These are phyloP conservation scores for Euphorbia lathyris DNA, from an alignment of 345 rosid genomes.

Conservation along the genomic window DNA sequence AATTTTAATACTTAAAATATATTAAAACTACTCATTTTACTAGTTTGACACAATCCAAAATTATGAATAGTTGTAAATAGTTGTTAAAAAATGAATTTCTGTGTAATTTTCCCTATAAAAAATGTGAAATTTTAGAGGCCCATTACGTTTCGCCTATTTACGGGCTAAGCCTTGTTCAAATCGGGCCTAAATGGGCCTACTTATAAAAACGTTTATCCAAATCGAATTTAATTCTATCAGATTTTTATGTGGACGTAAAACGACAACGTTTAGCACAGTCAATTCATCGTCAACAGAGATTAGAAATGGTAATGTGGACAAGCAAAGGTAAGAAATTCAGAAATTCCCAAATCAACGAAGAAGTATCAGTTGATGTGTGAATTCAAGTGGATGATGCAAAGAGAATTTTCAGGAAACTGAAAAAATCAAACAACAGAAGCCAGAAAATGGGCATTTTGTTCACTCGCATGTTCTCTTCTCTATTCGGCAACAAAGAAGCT, in stretches of 20 bases:
- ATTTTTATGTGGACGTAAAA: neutral
- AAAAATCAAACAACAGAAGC: neutral
- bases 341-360: no score
- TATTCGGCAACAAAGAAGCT: constrained; percentile 73
- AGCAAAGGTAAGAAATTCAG: neutral
- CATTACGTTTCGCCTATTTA: no score
- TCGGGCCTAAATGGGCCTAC: no score
- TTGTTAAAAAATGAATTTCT: no score
- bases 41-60: no score
- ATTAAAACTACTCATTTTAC: no score
- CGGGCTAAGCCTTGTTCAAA: no score
- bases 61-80: no score
- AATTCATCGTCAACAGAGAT: neutral
- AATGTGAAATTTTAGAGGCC: no score
- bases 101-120: neutral
- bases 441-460: constrained; percentile 67
- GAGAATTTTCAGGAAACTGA: neutral
- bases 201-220: no score
- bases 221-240: no score
- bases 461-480: constrained; percentile 71
- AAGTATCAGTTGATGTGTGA: neutral
- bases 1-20: no score
- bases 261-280: neutral
- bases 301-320: neutral
- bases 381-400: neutral